Evolutionary conservation across 1,284 basidiomycete species (phyloP), one percentile per base, ranked within the genome.

Genomic region (Volvariella surrecta): DNA sequence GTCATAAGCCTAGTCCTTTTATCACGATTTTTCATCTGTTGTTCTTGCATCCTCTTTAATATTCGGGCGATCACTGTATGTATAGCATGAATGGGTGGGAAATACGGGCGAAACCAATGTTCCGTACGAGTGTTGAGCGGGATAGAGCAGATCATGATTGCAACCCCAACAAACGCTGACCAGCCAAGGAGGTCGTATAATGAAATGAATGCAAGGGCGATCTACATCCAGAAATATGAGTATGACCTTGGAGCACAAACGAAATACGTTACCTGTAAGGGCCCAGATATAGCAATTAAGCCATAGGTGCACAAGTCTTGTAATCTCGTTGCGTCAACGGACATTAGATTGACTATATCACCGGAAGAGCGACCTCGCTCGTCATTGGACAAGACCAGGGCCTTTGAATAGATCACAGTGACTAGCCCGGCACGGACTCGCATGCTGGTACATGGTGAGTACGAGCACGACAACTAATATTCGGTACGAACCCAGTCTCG

Each of bases 311-410:
- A 88, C 31, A 94, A 69, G 57, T 96, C 93, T 53, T 92, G 90
- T 39, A 98, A 68, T 22, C 91, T 73, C 13, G 82, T 86, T 0
- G 91, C 82, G 54, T 90, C 80, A 22, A 95, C 89, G 9, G 82
- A 85, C 86, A 95, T 94, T 20, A 96, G 63, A 58, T 97, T 97
- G 52, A 96, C 90, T 40, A 96, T 92, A 56, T 97, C 92, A 3
- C 94, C 94, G 0, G 89, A 82, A 0, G 87, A 76, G 30, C 87
- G 78, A 55, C 73, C 73, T 3, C 85, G 78, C 55, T 90, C 91
- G 47, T 91, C 84, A 52, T 84, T 91, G 6, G 88, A 89, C 16
- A 97, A 73, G 1, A 88, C 73, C 16, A 98, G 71, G 0, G 89
- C 77, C 61, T 97, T 96, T 49, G 82, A 71, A 67, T 94, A 97